Conservation (phyloP, 73 alveolate genomes). For the Tetrahymena malaccensis region DNA sequence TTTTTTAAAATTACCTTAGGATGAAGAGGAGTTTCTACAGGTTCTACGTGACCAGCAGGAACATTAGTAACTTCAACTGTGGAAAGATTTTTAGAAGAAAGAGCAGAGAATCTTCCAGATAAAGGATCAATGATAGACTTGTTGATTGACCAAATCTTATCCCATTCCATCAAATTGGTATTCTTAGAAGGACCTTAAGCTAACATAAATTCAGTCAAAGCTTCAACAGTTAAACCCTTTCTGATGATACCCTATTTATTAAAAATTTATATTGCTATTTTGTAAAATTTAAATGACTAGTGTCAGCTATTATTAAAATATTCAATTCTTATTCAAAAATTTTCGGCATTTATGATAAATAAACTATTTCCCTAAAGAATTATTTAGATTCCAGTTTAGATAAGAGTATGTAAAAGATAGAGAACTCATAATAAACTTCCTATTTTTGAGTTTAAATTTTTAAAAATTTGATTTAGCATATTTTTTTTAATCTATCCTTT, state of each 20-base stretch:
- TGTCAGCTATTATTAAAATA: too few relatives aligned
- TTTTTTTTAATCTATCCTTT: too few relatives aligned
- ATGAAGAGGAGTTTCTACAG: constrained; percentile 66
- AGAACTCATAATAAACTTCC: too few relatives aligned
- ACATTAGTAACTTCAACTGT: constrained; percentile 54
- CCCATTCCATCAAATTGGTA: constrained; percentile 92
- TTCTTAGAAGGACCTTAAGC: constrained; percentile 92
- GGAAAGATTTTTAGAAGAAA: constrained; percentile 49
- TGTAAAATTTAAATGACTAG: too few relatives aligned
- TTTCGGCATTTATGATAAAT: too few relatives aligned
- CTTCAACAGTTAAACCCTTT: constrained; percentile 95
- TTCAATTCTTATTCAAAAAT: too few relatives aligned
- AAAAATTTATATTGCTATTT: not conserved
- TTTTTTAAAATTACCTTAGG: constrained; percentile 37
- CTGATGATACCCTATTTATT: constrained; percentile 80
- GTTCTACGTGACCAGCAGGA: constrained; percentile 60
- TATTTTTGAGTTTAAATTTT: too few relatives aligned
- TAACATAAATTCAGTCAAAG: constrained; percentile 89
- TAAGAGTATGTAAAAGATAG: too few relatives aligned
- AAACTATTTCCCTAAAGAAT: too few relatives aligned
- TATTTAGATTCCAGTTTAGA: too few relatives aligned
- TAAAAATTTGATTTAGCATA: too few relatives aligned
- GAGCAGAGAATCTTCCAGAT: constrained; percentile 81
- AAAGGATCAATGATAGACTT: constrained; percentile 73
- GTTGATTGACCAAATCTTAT: constrained; percentile 87